Conservation (phyloP, 495 filamentous ascomycete genomes). For the Annulohypoxylon moriforme region DNA sequence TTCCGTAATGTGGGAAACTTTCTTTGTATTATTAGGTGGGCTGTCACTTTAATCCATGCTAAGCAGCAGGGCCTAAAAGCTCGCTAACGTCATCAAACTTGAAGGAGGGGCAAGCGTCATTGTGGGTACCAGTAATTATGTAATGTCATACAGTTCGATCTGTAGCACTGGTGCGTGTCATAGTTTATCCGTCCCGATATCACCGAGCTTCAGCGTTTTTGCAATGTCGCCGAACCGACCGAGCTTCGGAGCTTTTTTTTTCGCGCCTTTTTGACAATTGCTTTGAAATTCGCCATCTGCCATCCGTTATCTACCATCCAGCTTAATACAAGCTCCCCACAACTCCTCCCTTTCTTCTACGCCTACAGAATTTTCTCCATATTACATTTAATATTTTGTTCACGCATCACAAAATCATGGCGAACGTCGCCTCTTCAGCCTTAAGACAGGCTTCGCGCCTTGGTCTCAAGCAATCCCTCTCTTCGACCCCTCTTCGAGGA, state of each 20-base stretch:
- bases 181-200: conserved; percentile 38
- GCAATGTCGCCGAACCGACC: conserved; percentile 25
- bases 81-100: conserved; percentile 5
- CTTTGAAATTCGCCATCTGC: conserved; percentile 37
- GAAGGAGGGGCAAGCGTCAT: conserved; percentile 7
- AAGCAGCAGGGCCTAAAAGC: background rate
- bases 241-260: conserved; percentile 43
- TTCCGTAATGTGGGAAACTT: conserved; percentile 1
- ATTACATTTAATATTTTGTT: conserved; percentile 27
- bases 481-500: conserved; percentile 60
- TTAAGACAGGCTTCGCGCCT: conserved; percentile 83
- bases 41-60: background rate
- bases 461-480: conserved; percentile 65
- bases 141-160: no score
- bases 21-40: background rate
- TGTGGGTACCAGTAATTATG: background rate
- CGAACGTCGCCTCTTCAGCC: conserved; percentile 74
- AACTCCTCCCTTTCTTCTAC: conserved; percentile 28
- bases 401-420: conserved; percentile 66
- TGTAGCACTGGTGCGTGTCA: background rate
- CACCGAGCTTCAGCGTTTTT: conserved; percentile 33
- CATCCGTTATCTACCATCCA: conserved; percentile 8
- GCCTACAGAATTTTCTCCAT: conserved; percentile 12
- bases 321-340: conserved; percentile 3
- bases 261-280: conserved; percentile 25